Percentiles rank a stretch among this genome's conserved stretches.
phyloP scores from a whole-genome alignment of 1,284 basidiomycete genomes.

The Melampsora americana region DNA sequence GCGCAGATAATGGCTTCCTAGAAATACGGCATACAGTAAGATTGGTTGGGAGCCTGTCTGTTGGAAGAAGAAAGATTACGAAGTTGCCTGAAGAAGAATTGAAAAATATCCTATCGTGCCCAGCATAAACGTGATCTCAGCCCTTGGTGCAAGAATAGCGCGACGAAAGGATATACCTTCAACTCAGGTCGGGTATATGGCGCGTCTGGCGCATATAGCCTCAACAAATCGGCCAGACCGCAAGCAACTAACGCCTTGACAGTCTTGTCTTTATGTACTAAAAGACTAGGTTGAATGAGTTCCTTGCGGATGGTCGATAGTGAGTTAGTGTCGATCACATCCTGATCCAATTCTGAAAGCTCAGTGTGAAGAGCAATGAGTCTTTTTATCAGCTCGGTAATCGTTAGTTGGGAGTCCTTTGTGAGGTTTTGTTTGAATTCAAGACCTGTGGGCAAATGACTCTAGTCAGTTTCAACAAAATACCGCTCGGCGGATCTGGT shows the following conservation, averaged over 20 bases:
- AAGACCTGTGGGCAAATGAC: conserved; percentile 17
- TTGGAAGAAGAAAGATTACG: conserved; percentile 68
- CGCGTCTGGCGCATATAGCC: conserved; percentile 92
- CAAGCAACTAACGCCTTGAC: conserved; percentile 91
- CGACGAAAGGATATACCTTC: conserved; percentile 53
- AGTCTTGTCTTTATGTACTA: conserved; percentile 88
- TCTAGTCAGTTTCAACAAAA: not conserved
- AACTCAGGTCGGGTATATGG: conserved; percentile 86
- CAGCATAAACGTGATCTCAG: not conserved
- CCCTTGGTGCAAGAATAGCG: not conserved
- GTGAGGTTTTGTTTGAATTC: conserved; percentile 24
- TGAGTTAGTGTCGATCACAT: conserved; percentile 70
- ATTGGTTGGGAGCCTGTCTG: conserved; percentile 52
- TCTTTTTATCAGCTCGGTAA: conserved; percentile 26
- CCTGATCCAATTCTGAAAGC: conserved; percentile 81
- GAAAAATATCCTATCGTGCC: conserved; percentile 71
- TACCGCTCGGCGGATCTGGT: not conserved
- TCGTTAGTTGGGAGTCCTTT: conserved; percentile 23
- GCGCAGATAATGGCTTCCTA: conserved; percentile 58
- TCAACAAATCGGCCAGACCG: conserved; percentile 87
- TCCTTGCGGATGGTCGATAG: conserved; percentile 71
- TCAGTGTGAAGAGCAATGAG: conserved; percentile 66
- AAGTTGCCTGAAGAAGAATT: conserved; percentile 87
- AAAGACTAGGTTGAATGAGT: conserved; percentile 72
- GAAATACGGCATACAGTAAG: conserved; percentile 59